A percentile compares a stretch with the other conserved stretches of the same genome.
These are phyloP conservation scores for Nephelium lappaceum DNA, from an alignment of 345 rosid genomes.

Conservation along the genomic window DNA sequence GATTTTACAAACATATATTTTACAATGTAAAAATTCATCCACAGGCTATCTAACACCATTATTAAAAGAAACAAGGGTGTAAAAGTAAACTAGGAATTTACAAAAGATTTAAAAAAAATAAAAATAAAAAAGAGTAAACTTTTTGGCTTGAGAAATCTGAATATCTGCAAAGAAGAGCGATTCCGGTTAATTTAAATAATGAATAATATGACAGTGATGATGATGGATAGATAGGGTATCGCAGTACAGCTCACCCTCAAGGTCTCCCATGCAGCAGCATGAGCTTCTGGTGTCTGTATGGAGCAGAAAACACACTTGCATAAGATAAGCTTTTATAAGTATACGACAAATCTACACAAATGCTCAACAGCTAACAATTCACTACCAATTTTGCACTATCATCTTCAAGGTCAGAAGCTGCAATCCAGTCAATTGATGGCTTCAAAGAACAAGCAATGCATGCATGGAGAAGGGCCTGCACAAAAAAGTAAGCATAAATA, in stretches of 20 bases:
- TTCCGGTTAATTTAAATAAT: background rate
- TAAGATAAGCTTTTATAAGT: background rate
- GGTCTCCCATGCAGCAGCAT: constrained; percentile 85
- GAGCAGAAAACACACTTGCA: constrained; percentile 14
- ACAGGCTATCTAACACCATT: background rate
- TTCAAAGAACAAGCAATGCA: constrained; percentile 86
- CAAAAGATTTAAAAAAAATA: no score
- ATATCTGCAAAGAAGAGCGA: background rate
- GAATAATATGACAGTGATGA: background rate
- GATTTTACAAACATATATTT: background rate
- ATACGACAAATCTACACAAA: background rate
- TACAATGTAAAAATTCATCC: background rate
- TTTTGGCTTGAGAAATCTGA: background rate
- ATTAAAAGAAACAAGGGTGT: background rate
- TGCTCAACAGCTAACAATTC: constrained; percentile 13
- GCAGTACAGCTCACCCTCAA: constrained; percentile 57
- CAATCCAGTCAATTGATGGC: constrained; percentile 89
- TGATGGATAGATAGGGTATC: background rate
- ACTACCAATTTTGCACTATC: constrained; percentile 67
- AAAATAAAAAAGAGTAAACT: background rate
- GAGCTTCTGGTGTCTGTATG: constrained; percentile 78
- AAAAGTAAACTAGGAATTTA: background rate
- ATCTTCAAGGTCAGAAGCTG: constrained; percentile 98
- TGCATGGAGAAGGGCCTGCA: constrained; percentile 95
- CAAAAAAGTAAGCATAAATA: constrained; percentile 21